phyloP scores from a whole-genome alignment of 148 eudicot species.

The Dianthus caryophyllus region DNA sequence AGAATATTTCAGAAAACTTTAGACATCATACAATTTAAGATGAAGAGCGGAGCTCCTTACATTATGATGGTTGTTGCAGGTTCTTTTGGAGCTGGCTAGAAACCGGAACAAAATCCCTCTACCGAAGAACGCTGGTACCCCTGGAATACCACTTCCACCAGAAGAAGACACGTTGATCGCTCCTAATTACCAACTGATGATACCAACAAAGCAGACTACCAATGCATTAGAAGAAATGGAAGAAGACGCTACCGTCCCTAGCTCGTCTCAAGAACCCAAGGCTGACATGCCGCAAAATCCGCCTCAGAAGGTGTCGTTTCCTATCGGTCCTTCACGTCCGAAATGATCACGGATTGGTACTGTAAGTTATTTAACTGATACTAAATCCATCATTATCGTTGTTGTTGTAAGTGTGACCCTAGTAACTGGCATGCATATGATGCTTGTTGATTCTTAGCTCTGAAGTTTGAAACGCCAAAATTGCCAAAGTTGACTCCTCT shows the following conservation, averaged over 20 bases:
- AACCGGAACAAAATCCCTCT: slow-evolving; percentile 72
- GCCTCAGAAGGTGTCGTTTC: slow-evolving; percentile 72
- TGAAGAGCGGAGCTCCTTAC: too few relatives aligned
- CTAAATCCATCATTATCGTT: neutral
- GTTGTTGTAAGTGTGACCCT: slow-evolving; percentile 10
- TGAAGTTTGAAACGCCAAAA: neutral
- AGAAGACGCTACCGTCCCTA: slow-evolving; percentile 49
- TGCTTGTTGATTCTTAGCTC: neutral
- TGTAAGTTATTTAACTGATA: neutral
- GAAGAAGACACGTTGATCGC: slow-evolving; percentile 75
- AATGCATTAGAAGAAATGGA: slow-evolving; percentile 63
- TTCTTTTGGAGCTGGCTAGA: slow-evolving; percentile 75
- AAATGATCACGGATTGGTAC: slow-evolving; percentile 11
- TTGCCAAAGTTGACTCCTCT: neutral
- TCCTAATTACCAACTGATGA: slow-evolving; percentile 70
- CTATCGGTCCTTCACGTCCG: slow-evolving; percentile 58
- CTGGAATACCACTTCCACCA: slow-evolving; percentile 77
- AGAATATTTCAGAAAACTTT: too few relatives aligned
- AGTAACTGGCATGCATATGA: neutral
- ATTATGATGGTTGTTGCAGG: slow-evolving; percentile 30
- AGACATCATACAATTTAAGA: too few relatives aligned
- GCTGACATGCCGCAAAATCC: slow-evolving; percentile 39
- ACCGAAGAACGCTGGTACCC: slow-evolving; percentile 50
- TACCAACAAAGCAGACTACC: slow-evolving; percentile 41
- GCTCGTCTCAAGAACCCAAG: slow-evolving; percentile 54